phyloP scores from a whole-genome alignment of 768 basidiomycete species.

The Mycena epipterygia region DNA sequence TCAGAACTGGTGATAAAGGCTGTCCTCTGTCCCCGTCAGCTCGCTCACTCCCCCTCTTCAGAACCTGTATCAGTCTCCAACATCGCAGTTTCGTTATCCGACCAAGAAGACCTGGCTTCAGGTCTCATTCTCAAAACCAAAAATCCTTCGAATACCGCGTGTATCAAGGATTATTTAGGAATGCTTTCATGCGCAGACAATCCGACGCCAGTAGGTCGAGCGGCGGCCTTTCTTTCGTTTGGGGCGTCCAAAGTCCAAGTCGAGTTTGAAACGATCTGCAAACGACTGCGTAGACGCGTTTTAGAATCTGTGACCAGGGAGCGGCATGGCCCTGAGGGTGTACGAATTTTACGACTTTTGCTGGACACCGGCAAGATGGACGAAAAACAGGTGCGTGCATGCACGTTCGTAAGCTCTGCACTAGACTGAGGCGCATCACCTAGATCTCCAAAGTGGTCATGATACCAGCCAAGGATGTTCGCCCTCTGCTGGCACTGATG shows the following conservation, averaged over 20 bases:
- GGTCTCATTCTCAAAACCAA: slow-evolving; percentile 71
- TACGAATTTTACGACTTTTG: slow-evolving; percentile 85
- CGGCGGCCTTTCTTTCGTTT: slow-evolving; percentile 79
- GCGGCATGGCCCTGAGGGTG: slow-evolving; percentile 85
- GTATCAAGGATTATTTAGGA: slow-evolving; percentile 86
- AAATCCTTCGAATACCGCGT: slow-evolving; percentile 69
- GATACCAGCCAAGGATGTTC: slow-evolving; percentile 91
- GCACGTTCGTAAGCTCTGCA: not conserved
- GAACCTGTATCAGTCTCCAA: slow-evolving; percentile 77
- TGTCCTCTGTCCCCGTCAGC: not conserved
- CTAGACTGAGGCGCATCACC: slow-evolving; percentile 7
- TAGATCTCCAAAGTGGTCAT: slow-evolving; percentile 95
- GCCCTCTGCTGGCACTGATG: slow-evolving; percentile 83
- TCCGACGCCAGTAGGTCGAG: slow-evolving; percentile 78
- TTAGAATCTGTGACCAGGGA: slow-evolving; percentile 87
- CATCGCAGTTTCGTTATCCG: slow-evolving; percentile 73
- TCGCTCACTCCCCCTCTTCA: slow-evolving; percentile 46
- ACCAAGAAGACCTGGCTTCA: slow-evolving; percentile 71
- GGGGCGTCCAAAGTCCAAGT: slow-evolving; percentile 81
- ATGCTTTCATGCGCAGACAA: slow-evolving; percentile 88
- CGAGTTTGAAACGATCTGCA: slow-evolving; percentile 81
- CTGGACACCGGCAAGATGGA: slow-evolving; percentile 91
- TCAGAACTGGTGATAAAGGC: slow-evolving; percentile 67
- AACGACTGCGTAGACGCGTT: slow-evolving; percentile 75
- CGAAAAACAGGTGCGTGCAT: slow-evolving; percentile 84